Percentiles rank a stretch among this genome's conserved stretches.
Conservation (phyloP, 805 yeast genomes). For the Yarrowia bubula region DNA sequence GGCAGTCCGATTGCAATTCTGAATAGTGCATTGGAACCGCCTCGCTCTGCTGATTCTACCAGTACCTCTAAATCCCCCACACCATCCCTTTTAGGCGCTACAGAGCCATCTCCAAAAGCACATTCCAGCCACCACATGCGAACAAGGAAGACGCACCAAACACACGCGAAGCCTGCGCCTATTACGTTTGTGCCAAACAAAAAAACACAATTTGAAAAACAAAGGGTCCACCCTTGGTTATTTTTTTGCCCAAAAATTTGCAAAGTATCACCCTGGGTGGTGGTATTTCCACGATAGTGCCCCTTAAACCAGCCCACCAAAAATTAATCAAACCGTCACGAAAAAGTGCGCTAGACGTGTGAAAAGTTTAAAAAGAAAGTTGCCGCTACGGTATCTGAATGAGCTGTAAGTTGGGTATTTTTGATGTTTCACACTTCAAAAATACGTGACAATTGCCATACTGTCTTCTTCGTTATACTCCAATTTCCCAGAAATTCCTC, state of each 20-base stretch:
- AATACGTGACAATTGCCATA: too few relatives aligned
- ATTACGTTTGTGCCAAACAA: background rate
- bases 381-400: too few relatives aligned
- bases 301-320: background rate
- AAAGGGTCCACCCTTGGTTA: background rate
- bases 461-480: too few relatives aligned
- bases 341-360: background rate
- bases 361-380: too few relatives aligned
- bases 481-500: too few relatives aligned
- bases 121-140: background rate
- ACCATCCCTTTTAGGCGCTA: too few relatives aligned
- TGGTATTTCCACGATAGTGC: background rate
- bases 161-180: slow-evolving; percentile 22
- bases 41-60: too few relatives aligned
- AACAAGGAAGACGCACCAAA: slow-evolving; percentile 14
- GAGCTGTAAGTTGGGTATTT: too few relatives aligned
- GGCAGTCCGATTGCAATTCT: background rate
- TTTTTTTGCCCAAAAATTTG: too few relatives aligned
- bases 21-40: background rate
- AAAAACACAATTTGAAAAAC: background rate
- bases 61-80: too few relatives aligned
- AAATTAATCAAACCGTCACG: background rate
- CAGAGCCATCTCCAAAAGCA: background rate
- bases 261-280: too few relatives aligned
- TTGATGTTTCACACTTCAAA: too few relatives aligned